Base-by-base conservation (phyloP, 169 alveolate genomes). In the Cryptosporidium muris region DNA sequence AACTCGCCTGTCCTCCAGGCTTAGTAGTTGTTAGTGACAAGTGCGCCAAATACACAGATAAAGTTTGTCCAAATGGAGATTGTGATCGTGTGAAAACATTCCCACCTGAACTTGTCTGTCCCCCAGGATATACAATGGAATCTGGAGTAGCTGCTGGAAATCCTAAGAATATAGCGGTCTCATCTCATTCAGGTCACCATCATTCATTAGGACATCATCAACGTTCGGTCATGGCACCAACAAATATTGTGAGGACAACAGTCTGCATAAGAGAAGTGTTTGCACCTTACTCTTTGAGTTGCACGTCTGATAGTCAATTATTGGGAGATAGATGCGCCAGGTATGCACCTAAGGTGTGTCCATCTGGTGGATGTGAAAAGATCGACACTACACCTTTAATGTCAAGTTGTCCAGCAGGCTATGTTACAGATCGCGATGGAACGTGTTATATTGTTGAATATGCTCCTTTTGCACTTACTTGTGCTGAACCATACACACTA, bases 291-390 rank as follows among this genome's bases (percentile, higher is more conserved):
- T 58, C 85, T 11, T 74, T 74, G 48, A 74, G 63, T 64, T 74
- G 85, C 51, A 42, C 47, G 6, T 43, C 67, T 74, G 85, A 74
- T 8, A 74, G 85, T 47, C 85, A 74, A 43, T 51, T 74, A 16
- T 62, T 74, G 49, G 85, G 85, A 8, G 85, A 74, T 45, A 74
- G 85, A 74, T 74, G 85, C n/a, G 85, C 85, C 40, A 74, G 85
- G 45, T 74, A 58, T 58, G 67, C 85, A 40, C 85, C 85, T n/a
- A 74, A 74, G 48, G 85, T 74, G 42, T 74, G 85, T 42, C 85
- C 85, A 40, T 74, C 85, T 16, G 85, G 85, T 34, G 85, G 85
- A 8, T 74, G 85, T 34, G 85, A 74, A 34, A 74, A 74, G 62
- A 74, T 43, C 54, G 85, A 74, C 38, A 42, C 85, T 1, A 74